Evolutionary conservation across 164 flowering plant species (phyloP).

Genomic region (Piper betle): DNA sequence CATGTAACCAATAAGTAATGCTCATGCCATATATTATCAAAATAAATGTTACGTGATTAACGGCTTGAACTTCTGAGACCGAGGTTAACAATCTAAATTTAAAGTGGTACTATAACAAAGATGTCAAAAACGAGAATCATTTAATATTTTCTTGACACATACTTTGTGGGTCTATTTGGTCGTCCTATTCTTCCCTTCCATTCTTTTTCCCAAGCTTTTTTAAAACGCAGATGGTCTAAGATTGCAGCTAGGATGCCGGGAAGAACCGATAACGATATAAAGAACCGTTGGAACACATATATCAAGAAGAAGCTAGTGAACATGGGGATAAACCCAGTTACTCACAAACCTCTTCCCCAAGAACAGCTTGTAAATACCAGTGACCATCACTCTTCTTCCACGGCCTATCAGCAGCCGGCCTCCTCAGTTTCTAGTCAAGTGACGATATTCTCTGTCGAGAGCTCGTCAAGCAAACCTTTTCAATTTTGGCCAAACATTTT

Average conservation of each 20-base stretch:
- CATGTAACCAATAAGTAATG: no score
- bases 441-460: constrained; percentile 36
- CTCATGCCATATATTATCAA: no score
- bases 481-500: constrained; percentile 15
- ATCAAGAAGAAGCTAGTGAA: constrained; percentile 76
- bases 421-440: constrained; percentile 5
- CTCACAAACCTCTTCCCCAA: constrained; percentile 57
- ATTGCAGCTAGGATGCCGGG: constrained; percentile 77
- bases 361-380: constrained; percentile 8
- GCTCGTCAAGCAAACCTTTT: constrained; percentile 21
- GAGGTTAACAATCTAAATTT: no score
- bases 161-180: no score
- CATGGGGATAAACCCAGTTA: constrained; percentile 89
- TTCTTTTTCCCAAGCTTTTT: no score
- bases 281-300: constrained; percentile 90
- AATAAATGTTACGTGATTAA: no score
- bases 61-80: no score
- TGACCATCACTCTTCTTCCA: no score
- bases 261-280: constrained; percentile 81
- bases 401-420: neutral
- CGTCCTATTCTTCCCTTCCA: no score
- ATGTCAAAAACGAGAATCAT: no score
- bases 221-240: constrained; percentile 56
- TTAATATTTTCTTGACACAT: no score
- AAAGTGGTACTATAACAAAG: no score